Evolutionary conservation across 2,329 filamentous ascomycete species (phyloP).

Genomic region (Trichoderma harzianum): DNA sequence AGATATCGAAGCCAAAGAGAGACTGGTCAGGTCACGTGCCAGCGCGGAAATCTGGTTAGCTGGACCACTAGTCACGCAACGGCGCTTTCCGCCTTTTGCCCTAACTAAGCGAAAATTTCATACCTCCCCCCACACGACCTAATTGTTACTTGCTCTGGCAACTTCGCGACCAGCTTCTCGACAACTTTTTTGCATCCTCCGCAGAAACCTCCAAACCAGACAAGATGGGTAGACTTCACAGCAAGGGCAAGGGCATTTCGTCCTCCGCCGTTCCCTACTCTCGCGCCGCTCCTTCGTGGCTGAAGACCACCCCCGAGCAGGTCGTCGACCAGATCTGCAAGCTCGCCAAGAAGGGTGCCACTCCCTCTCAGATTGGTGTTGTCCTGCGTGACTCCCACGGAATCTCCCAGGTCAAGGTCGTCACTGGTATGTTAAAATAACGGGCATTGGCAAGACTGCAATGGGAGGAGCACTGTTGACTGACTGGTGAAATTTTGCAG

Average conservation of each 20-base stretch:
- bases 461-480: slow-evolving; percentile 22
- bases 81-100: slow-evolving; percentile 32
- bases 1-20: not conserved
- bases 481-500: slow-evolving; percentile 49
- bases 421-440: slow-evolving; percentile 69
- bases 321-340: slow-evolving; percentile 99
- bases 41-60: not conserved
- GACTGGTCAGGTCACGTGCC: slow-evolving; percentile 4
- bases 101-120: slow-evolving; percentile 47
- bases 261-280: slow-evolving; percentile 96
- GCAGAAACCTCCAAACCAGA: slow-evolving; percentile 40
- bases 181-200: slow-evolving; percentile 32
- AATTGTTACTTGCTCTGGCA: slow-evolving; percentile 21
- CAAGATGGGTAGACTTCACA: slow-evolving; percentile 97
- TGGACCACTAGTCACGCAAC: not conserved
- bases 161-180: slow-evolving; percentile 27
- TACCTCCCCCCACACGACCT: slow-evolving; percentile 36
- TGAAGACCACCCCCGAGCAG: slow-evolving; percentile 98
- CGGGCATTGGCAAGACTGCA: not conserved
- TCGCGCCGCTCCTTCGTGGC: slow-evolving; percentile 85
- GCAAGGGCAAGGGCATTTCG: slow-evolving; percentile 99
- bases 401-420: slow-evolving; percentile 95
- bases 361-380: slow-evolving; percentile 98
- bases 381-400: slow-evolving; percentile 97
- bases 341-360: slow-evolving; percentile 98